phyloP scores from a whole-genome alignment of 495 filamentous ascomycete genomes.

The Penicillium verhagenii region DNA sequence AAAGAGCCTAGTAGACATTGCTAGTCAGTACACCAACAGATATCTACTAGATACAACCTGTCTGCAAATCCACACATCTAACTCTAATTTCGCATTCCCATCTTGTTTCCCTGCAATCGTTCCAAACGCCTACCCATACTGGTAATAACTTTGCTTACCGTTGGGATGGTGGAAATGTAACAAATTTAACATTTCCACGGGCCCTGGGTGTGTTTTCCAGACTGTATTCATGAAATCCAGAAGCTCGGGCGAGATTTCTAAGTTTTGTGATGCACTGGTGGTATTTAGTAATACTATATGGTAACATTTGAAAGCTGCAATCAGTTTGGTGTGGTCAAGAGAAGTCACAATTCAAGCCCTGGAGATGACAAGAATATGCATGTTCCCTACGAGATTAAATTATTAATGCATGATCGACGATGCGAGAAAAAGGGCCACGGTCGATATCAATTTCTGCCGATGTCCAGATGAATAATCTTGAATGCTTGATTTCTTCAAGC shows the following conservation, averaged over 20 bases:
- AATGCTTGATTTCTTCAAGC: background rate
- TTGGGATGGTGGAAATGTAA: constrained; percentile 55
- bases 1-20: constrained; percentile 35
- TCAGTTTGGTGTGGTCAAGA: no score
- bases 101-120: constrained; percentile 54
- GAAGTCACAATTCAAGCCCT: no score
- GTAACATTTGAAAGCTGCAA: no score
- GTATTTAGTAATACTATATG: no score
- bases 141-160: constrained; percentile 52
- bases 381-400: background rate
- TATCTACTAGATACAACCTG: background rate
- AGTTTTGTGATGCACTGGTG: constrained; percentile 50
- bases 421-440: background rate
- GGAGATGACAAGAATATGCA: no score
- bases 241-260: constrained; percentile 55
- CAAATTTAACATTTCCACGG: constrained; percentile 69
- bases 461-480: background rate
- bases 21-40: constrained; percentile 1
- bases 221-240: constrained; percentile 45
- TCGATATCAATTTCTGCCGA: background rate
- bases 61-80: no score
- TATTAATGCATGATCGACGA: background rate
- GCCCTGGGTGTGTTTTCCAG: constrained; percentile 32
- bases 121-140: constrained; percentile 59
- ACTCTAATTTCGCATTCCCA: constrained; percentile 61